phyloP scores from a whole-genome alignment of 2,329 filamentous ascomycete genomes.

The Colletotrichum cordylinicola region DNA sequence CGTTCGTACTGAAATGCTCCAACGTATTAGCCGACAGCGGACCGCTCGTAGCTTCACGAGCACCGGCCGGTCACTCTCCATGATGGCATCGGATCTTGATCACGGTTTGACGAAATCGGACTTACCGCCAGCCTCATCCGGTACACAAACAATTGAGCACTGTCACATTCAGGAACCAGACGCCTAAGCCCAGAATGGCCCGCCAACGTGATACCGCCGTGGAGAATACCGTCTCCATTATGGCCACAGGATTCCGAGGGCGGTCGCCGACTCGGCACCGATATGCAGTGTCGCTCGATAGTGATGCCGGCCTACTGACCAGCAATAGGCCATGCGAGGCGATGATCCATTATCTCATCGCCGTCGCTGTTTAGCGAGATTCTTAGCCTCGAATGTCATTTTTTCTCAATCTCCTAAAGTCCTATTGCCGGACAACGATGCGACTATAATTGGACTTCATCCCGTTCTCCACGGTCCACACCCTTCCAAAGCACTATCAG shows the following conservation, averaged over 20 bases:
- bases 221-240: neutral
- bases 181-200: neutral
- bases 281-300: neutral
- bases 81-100: neutral
- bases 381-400: neutral
- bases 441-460: neutral
- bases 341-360: neutral
- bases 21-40: neutral
- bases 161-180: neutral
- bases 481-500: neutral
- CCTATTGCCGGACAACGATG: neutral
- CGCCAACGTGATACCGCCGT: neutral
- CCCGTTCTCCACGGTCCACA: neutral
- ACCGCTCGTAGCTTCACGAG: neutral
- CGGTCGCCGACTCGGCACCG: slow-evolving; percentile 16
- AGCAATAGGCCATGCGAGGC: neutral
- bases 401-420: neutral
- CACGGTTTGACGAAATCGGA: neutral
- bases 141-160: neutral
- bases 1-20: neutral
- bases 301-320: neutral
- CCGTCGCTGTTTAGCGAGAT: neutral
- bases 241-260: neutral
- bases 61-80: neutral
- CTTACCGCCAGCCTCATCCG: neutral